Conservation (phyloP, 495 filamentous ascomycete genomes). For the Talaromyces nanjingensis region DNA sequence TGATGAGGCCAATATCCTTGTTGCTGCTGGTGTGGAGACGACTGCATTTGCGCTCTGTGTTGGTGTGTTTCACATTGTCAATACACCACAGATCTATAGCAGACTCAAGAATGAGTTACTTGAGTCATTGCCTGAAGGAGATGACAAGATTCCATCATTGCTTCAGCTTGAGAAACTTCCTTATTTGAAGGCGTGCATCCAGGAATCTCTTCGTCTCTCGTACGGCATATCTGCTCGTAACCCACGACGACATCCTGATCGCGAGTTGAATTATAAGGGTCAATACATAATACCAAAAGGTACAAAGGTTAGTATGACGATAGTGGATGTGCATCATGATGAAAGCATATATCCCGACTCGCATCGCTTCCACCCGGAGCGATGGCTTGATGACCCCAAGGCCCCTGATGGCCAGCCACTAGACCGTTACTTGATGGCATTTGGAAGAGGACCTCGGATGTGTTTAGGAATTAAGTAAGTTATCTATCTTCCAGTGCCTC, state of each 20-base stretch:
- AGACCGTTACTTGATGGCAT: slow-evolving; percentile 39
- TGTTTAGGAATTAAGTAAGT: slow-evolving; percentile 46
- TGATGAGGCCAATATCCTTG: slow-evolving; percentile 29
- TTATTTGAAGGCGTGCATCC: slow-evolving; percentile 34
- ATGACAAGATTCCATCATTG: slow-evolving; percentile 10
- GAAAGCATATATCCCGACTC: slow-evolving; percentile 34
- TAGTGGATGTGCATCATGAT: slow-evolving; percentile 31
- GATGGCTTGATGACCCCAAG: slow-evolving; percentile 31
- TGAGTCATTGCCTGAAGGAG: slow-evolving; percentile 15
- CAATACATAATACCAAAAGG: slow-evolving; percentile 9
- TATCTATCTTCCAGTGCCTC: background rate
- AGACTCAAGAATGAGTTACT: slow-evolving; percentile 20
- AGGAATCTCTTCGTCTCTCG: slow-evolving; percentile 35
- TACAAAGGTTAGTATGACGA: slow-evolving; percentile 31
- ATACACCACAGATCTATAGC: slow-evolving; percentile 16
- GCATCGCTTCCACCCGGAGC: slow-evolving; percentile 32
- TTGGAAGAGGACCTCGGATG: slow-evolving; percentile 38
- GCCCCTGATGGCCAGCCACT: slow-evolving; percentile 23
- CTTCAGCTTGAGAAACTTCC: slow-evolving; percentile 25
- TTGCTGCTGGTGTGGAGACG: slow-evolving; percentile 35
- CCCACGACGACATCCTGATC: slow-evolving; percentile 18
- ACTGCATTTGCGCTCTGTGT: slow-evolving; percentile 15
- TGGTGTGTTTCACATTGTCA: slow-evolving; percentile 19
- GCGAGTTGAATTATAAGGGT: slow-evolving; percentile 13
- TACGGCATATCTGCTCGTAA: slow-evolving; percentile 21